These are phyloP conservation scores for Evansstolkia leycettana DNA, from an alignment of 495 filamentous ascomycete genomes.

Conservation along the genomic window DNA sequence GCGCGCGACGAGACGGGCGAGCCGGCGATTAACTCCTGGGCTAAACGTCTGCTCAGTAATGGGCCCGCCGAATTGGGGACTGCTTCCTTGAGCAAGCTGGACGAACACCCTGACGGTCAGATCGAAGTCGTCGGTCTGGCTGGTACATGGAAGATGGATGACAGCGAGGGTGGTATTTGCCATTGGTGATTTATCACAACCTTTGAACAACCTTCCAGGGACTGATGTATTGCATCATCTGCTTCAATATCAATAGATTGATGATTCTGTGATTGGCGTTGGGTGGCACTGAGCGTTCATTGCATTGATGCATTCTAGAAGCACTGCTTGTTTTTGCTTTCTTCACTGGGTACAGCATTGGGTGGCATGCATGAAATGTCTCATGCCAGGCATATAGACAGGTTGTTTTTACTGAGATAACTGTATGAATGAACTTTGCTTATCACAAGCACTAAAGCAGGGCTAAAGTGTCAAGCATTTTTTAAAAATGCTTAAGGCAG, in stretches of 20 bases:
- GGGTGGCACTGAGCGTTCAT: no score
- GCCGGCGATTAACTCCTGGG: constrained; percentile 77
- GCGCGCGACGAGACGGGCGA: constrained; percentile 93
- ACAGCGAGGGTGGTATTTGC: constrained; percentile 67
- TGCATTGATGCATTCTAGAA: no score
- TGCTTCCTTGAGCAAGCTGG: constrained; percentile 51
- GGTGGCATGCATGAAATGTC: no score
- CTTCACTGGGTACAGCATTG: no score
- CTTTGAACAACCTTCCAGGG: no score
- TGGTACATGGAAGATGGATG: constrained; percentile 75
- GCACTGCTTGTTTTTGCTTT: no score
- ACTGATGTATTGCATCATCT: neutral
- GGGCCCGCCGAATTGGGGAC: constrained; percentile 24
- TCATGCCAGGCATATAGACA: no score
- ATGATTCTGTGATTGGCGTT: neutral
- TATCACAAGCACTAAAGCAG: no score
- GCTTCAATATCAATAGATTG: neutral
- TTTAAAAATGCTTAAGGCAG: no score
- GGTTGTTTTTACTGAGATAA: no score
- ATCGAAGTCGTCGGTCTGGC: constrained; percentile 67
- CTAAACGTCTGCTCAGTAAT: constrained; percentile 57
- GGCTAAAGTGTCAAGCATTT: no score
- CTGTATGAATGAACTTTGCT: no score
- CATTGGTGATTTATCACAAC: constrained; percentile 40
- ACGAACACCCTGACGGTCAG: constrained; percentile 47